Base-by-base conservation (phyloP, 495 filamentous ascomycete genomes). In the Neohortaea acidophila region DNA sequence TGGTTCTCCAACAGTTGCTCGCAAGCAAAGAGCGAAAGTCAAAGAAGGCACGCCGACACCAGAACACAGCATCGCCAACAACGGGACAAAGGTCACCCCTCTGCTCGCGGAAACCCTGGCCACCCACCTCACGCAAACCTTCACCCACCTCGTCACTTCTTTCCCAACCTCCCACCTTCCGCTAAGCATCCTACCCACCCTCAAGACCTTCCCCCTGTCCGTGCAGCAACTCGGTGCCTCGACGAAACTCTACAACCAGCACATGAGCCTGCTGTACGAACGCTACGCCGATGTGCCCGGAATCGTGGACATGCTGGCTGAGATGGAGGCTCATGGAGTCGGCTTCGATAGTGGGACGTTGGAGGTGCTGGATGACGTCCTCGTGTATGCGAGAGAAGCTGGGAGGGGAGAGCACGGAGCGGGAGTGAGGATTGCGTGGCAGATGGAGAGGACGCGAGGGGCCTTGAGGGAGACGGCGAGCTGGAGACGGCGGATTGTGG, bases 261-360 rank as follows among this genome's bases (percentile, higher is more conserved):
- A 86, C 24, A 61, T 85, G 15, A 49, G 60, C 18, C 67, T 79
- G 23, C 59, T 72, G 41, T 86, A 80, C 75, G 57, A 56, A 22
- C 65, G 68, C 2, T 72, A 73, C 44, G 63, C 67, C 4, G 72
- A 89, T 48, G 58, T 81, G 1, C 48, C 58, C 8, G 67, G 64
- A 8, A 68, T 86, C 23, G 52, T 75, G 9, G 61, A 71, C 9
- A 58, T 84, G 3, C 58, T 91, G 5, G 57, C 63, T 28, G 83
- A 94, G 56, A 94, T 94, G 84, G 73, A 80, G 26, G 55, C 68
- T 7, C 70, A 64, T 1, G 83, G 81, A 6, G 55, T 87, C 18
- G 69, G 70, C 14, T 67, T 70, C 22, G 68, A 84, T 44, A 43
- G 44, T 0, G 62, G 61, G n/a, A 81, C 79, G 1, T 51, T 64